Base-by-base conservation (phyloP, 2,329 filamentous ascomycete genomes). In the Claviceps capensis region DNA sequence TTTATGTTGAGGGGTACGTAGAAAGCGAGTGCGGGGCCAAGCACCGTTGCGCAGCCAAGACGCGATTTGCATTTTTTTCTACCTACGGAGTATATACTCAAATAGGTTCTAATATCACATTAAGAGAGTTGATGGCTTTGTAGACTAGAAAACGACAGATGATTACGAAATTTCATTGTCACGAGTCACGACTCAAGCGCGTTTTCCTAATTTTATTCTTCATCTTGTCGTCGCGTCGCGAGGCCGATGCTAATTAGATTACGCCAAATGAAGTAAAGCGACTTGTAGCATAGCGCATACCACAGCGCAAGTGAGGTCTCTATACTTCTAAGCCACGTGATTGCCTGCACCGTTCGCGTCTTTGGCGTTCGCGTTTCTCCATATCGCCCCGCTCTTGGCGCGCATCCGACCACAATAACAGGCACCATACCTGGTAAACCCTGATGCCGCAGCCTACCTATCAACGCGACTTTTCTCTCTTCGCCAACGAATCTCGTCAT, bases 271-370 rank as follows among this genome's bases (percentile, higher is more conserved):
- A 45, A 34, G 50, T 48, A 47, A 23, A 47, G 17, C 0, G 5
- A 51, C 50, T 43, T 7, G 5, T 6, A 5, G 6, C 11, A 23
- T 5, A 0, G 40, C 23, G 1, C n/a, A 14, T 23, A 26, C 4
- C 17, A n/a, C 2, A 9, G 16, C 8, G 2, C 1, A 16, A n/a
- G 9, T 16, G 5, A 42, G 13, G 40, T 52, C 3, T 8, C 19
- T 48, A 0, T 34, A 52, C 44, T 6, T 34, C 2, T 11, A 3
- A 4, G 2, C 2, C 66, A 68, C 56, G 65, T 68, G 65, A 65
- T 56, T 57, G 59, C 65, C 65, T 67, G 65, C 55, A 49, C 56
- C 48, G 56, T 65, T 68, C 67, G 67, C 67, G 67, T 69, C 61
- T 53, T 58, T 3, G n/a, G 4, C 7, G 13, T 17, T 26, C 48